These are phyloP conservation scores for Cadophora gregata DNA, from an alignment of 2,329 filamentous ascomycete genomes.

Conservation along the genomic window DNA sequence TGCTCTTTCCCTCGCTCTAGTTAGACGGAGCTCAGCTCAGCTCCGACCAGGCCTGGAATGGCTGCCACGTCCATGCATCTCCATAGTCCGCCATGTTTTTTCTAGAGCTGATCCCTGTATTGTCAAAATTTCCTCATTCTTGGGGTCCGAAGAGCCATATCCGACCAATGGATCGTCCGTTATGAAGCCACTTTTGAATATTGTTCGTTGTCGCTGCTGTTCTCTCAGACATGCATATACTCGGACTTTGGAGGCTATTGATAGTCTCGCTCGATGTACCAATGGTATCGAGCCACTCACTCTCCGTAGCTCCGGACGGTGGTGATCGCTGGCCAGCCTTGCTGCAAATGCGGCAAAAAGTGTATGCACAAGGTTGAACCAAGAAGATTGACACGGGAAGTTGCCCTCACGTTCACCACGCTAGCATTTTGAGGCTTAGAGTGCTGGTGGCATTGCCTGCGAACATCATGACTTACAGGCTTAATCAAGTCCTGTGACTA, in stretches of 20 bases:
- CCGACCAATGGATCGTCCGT: not conserved
- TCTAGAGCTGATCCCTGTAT: not conserved
- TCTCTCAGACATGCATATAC: conserved; percentile 11
- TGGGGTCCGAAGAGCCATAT: not conserved
- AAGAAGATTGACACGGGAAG: not conserved
- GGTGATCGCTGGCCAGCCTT: not conserved
- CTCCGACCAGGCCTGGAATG: not conserved
- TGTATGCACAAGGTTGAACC: not conserved
- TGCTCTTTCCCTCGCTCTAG: not conserved
- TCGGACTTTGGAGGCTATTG: conserved; percentile 14
- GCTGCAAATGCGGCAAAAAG: not conserved
- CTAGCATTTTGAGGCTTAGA: conserved; percentile 9
- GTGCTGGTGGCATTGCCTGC: not conserved
- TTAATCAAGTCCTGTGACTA: not conserved
- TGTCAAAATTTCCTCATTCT: not conserved
- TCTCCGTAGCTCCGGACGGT: not conserved
- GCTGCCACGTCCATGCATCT: not conserved
- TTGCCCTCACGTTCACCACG: not conserved
- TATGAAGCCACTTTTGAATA: not conserved
- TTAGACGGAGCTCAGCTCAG: conserved; percentile 1
- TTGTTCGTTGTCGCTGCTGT: not conserved
- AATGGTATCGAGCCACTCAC: not conserved
- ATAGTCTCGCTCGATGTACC: conserved; percentile 5
- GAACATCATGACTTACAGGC: not conserved
- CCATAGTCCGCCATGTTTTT: not conserved